phyloP scores from a whole-genome alignment of 495 filamentous ascomycete species.

The Aspergillus sparsus region DNA sequence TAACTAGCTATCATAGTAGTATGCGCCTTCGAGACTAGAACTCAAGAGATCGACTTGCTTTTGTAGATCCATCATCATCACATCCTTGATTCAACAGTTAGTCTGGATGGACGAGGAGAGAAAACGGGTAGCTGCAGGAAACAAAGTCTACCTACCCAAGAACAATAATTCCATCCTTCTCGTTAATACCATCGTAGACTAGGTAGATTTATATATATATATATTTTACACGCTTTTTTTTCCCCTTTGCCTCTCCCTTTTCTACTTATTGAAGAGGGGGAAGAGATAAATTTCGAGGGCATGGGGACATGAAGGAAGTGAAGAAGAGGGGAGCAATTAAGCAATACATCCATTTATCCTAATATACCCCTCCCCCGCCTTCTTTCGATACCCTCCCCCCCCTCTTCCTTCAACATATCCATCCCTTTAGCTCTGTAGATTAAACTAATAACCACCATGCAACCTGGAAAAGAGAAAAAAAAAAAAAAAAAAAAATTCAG shows the following conservation, averaged over 20 bases:
- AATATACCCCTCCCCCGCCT: no score
- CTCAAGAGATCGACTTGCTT: slow-evolving; percentile 14
- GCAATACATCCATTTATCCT: no score
- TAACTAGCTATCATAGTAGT: not conserved
- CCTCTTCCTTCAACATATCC: no score
- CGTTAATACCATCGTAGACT: not conserved
- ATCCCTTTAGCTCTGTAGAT: not conserved
- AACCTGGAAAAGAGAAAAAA: not conserved
- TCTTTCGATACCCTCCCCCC: no score
- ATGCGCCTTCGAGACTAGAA: not conserved
- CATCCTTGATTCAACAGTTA: slow-evolving; percentile 1
- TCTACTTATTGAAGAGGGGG: no score
- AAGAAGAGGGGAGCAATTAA: no score
- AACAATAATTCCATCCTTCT: slow-evolving; percentile 2
- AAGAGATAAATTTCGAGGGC: no score
- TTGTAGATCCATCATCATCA: slow-evolving; percentile 16
- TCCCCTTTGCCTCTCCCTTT: no score
- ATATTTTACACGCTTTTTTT: no score
- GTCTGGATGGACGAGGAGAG: slow-evolving; percentile 7
- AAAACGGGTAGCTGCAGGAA: slow-evolving; percentile 24
- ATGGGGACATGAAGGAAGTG: no score
- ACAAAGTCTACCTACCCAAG: not conserved
- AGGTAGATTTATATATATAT: no score
- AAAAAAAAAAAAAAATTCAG: not conserved
- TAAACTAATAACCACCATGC: not conserved